Evolutionary conservation across 176 grass and related monocot genomes (phyloP).

Genomic region (Microstegium vimineum): DNA sequence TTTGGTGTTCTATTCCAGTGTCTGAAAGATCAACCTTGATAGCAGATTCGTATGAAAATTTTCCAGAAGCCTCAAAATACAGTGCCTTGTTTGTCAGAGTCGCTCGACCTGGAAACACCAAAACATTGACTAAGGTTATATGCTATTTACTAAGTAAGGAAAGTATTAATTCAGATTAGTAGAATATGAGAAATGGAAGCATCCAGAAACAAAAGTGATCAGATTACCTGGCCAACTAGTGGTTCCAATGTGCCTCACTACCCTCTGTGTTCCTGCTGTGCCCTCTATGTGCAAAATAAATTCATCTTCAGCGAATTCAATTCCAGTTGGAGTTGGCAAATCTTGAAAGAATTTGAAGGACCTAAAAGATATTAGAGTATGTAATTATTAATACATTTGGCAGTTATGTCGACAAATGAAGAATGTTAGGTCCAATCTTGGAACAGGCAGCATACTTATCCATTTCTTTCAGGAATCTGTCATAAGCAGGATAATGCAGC

Average conservation of each 20-base stretch:
- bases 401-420: not conserved
- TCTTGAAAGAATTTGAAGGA: slow-evolving; percentile 57
- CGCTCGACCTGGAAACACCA: slow-evolving; percentile 53
- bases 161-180: not conserved
- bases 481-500: slow-evolving; percentile 93
- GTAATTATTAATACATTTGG: not conserved
- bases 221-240: slow-evolving; percentile 72
- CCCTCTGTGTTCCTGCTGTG: slow-evolving; percentile 63
- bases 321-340: slow-evolving; percentile 55
- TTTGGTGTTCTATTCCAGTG: slow-evolving; percentile 52
- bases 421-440: not conserved
- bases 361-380: slow-evolving; percentile 2
- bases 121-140: not conserved
- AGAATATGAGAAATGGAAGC: not conserved
- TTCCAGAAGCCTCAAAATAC: slow-evolving; percentile 77
- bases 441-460: slow-evolving; percentile 51
- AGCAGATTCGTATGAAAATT: slow-evolving; percentile 66
- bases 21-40: slow-evolving; percentile 68
- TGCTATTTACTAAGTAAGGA: not conserved
- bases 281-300: slow-evolving; percentile 84
- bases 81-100: slow-evolving; percentile 83
- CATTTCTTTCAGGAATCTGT: slow-evolving; percentile 91
- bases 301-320: slow-evolving; percentile 70
- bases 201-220: slow-evolving; percentile 11
- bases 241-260: slow-evolving; percentile 71